Evolutionary conservation across 345 rosid genomes (phyloP).

Genomic region (Lepidium africanum): DNA sequence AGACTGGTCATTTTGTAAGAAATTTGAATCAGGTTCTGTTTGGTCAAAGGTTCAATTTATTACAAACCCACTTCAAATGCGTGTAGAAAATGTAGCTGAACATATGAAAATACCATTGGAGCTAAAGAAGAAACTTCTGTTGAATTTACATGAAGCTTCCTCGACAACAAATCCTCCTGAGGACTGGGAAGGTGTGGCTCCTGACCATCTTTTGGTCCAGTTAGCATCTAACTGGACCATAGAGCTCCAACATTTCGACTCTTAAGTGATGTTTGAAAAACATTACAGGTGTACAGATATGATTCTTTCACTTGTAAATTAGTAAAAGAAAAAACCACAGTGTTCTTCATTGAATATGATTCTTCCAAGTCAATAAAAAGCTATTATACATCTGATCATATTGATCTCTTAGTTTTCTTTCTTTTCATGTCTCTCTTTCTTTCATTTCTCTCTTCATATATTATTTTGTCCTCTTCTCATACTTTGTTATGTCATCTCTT

Average conservation of each 20-base stretch:
- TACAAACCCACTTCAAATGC: too few relatives aligned
- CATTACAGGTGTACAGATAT: constrained; percentile 20
- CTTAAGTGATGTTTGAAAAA: background rate
- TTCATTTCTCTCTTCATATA: too few relatives aligned
- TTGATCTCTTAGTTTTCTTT: background rate
- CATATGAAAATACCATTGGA: constrained; percentile 60
- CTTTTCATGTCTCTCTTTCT: too few relatives aligned
- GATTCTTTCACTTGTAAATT: constrained; percentile 8
- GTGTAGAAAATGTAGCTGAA: constrained; percentile 60
- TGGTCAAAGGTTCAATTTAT: too few relatives aligned
- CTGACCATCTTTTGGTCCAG: constrained; percentile 68
- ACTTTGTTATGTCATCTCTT: too few relatives aligned
- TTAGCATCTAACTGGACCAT: constrained; percentile 86
- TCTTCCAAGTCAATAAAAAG: background rate
- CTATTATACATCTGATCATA: background rate
- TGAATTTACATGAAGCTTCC: constrained; percentile 71
- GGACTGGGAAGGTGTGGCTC: constrained; percentile 84
- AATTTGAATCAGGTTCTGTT: too few relatives aligned
- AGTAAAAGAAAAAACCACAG: background rate
- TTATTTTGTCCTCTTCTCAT: too few relatives aligned
- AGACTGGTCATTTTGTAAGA: too few relatives aligned
- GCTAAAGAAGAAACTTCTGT: constrained; percentile 67
- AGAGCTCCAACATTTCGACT: constrained; percentile 62
- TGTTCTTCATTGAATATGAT: background rate
- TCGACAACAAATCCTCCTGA: constrained; percentile 58